These are phyloP conservation scores for Candida incommunis DNA, from an alignment of 805 yeast genomes.

Conservation along the genomic window DNA sequence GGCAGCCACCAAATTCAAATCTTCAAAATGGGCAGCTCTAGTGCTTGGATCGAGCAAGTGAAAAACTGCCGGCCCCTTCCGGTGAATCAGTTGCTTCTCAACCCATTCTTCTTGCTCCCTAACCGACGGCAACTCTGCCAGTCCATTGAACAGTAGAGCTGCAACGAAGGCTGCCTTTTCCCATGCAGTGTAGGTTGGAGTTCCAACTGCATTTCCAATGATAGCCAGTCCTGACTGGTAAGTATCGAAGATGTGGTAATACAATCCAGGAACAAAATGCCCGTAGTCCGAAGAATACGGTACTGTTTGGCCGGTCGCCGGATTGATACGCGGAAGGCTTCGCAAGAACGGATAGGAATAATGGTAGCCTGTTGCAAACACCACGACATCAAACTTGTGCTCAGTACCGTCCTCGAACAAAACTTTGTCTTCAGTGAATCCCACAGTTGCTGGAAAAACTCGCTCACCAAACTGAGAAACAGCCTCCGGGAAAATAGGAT, in stretches of 20 bases:
- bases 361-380: slow-evolving; percentile 11
- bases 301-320: background rate
- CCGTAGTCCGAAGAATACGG: slow-evolving; percentile 2
- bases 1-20: background rate
- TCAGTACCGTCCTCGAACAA: slow-evolving; percentile 2
- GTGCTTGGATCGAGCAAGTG: background rate
- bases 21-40: background rate
- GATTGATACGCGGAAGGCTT: background rate
- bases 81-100: background rate
- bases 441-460: slow-evolving; percentile 15
- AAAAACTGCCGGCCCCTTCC: background rate
- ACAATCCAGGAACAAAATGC: slow-evolving; percentile 4
- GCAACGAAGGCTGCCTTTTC: slow-evolving; percentile 5
- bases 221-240: slow-evolving; percentile 4
- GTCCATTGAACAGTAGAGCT: slow-evolving; percentile 2
- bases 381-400: slow-evolving; percentile 7
- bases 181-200: slow-evolving; percentile 4
- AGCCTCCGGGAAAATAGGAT: background rate
- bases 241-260: slow-evolving; percentile 6
- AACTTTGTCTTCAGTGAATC: background rate
- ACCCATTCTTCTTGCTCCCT: slow-evolving; percentile 5
- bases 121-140: slow-evolving; percentile 2
- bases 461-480: slow-evolving; percentile 18
- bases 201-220: slow-evolving; percentile 3
- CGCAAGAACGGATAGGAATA: slow-evolving; percentile 8